These are phyloP conservation scores for Amanita polypyramis DNA, from an alignment of 768 basidiomycete genomes.

Conservation along the genomic window DNA sequence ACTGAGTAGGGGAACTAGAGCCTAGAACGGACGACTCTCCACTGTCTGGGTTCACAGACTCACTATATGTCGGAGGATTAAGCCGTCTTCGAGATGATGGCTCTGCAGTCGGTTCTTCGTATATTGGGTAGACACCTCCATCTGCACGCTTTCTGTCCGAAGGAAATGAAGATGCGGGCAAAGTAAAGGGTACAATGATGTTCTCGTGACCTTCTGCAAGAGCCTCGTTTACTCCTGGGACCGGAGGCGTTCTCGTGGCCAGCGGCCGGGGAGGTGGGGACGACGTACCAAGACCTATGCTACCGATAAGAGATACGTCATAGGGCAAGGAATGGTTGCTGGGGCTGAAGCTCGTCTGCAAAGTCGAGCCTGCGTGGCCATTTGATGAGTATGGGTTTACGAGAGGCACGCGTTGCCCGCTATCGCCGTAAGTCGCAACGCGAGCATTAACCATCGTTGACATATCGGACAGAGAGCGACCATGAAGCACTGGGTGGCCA, in stretches of 20 bases:
- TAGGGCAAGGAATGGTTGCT: neutral
- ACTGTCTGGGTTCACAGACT: neutral
- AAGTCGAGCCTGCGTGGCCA: neutral
- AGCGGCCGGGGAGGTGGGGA: neutral
- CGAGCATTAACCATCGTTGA: neutral
- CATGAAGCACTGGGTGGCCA: neutral
- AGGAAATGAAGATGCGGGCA: neutral
- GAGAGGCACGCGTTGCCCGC: neutral
- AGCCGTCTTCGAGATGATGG: neutral
- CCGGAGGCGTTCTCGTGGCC: neutral
- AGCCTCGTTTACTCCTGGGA: neutral
- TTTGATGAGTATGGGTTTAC: neutral
- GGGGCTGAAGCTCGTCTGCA: neutral
- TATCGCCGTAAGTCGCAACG: neutral
- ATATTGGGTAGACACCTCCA: neutral
- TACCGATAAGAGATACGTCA: constrained; percentile 3
- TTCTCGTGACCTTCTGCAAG: neutral
- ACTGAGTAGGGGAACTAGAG: neutral
- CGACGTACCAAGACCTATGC: neutral
- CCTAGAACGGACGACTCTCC: constrained; percentile 3
- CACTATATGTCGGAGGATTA: constrained; percentile 4
- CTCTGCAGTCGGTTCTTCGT: neutral
- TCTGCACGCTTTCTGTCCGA: neutral
- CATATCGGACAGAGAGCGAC: neutral
- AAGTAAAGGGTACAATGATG: constrained; percentile 1